Base-by-base conservation (phyloP, 139 green algal genomes). In the Monoraphidium neglectum region DNA sequence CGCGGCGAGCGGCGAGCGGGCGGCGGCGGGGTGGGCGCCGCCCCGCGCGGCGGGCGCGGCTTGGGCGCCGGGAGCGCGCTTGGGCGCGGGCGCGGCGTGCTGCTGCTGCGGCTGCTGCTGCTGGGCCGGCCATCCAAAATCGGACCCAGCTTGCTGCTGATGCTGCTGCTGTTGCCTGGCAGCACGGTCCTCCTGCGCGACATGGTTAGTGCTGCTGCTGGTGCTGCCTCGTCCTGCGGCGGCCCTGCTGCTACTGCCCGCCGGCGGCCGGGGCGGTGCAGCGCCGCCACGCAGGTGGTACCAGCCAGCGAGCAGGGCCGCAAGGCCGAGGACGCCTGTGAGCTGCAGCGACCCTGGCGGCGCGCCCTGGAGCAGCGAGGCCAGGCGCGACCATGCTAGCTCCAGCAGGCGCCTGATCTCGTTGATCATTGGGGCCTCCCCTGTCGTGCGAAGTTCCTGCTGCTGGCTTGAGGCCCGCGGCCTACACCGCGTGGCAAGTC, bases 281-380 rank as follows among this genome's bases (percentile, higher is more conserved):
- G n/a, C 67, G 37, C 46, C 36, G 8, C 74, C 57, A 0, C 83
- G 69, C 30, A 87, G 56, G 30, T 87, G 77, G 54, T 90, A 81
- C 36, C 85, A 77, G 1, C 77, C 87, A 51, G 79, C 85, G 4
- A 92, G 33, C 1, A 90, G 23, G 18, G 87, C 81, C 18, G 86
- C 87, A 4, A 92, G 54, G 6, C 87, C 87, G 36, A 92, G 43
- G 16, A 92, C 83, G 24, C 87, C 87, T 13, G 85, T 91, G n/a
- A 92, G 63, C 36, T 81, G 76, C 1, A 90, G 36, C 15, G 83
- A 74, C 21, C 80, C 77, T 1, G 83, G 63, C 2, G 79, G 76
- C 2, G 75, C 72, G 1, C 78, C 70, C 35, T 77, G 72, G 13
- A 89, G 46, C 23, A 72, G 35, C 35, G 43, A 37, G 24, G 38